Conservation (phyloP, 1,139 yeast genomes). For the Yamadazyma taylorii region DNA sequence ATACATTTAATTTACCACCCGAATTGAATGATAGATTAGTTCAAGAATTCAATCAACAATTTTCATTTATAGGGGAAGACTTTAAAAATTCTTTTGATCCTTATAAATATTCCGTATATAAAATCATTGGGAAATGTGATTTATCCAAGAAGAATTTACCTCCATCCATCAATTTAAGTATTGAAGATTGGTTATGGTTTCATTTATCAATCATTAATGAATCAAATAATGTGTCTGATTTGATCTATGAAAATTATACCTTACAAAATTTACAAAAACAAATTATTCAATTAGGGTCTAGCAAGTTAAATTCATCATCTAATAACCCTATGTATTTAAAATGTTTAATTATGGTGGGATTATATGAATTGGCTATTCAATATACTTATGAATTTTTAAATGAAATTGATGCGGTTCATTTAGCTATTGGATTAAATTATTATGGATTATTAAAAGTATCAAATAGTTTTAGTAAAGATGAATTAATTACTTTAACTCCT, state of each 20-base stretch:
- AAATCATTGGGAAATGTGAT: slow-evolving; percentile 90
- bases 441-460: slow-evolving; percentile 68
- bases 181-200: slow-evolving; percentile 98
- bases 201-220: slow-evolving; percentile 74
- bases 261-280: slow-evolving; percentile 73
- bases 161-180: slow-evolving; percentile 64
- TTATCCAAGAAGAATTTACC: slow-evolving; percentile 76
- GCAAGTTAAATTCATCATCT: slow-evolving; percentile 64
- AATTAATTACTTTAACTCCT: slow-evolving; percentile 29
- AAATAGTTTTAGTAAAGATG: slow-evolving; percentile 26
- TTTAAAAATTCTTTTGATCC: slow-evolving; percentile 71
- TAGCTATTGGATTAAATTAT: slow-evolving; percentile 78
- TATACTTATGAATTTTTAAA: slow-evolving; percentile 60
- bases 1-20: slow-evolving; percentile 52
- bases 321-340: slow-evolving; percentile 77
- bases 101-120: slow-evolving; percentile 85
- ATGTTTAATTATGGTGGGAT: slow-evolving; percentile 70
- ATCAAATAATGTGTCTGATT: slow-evolving; percentile 29
- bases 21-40: slow-evolving; percentile 72
- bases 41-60: slow-evolving; percentile 82
- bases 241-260: slow-evolving; percentile 71
- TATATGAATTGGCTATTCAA: slow-evolving; percentile 79
- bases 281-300: slow-evolving; percentile 70
- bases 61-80: slow-evolving; percentile 59
- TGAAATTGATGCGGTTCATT: slow-evolving; percentile 88